phyloP scores from a whole-genome alignment of 208 protist genomes.

The Trichomonas gallinae region DNA sequence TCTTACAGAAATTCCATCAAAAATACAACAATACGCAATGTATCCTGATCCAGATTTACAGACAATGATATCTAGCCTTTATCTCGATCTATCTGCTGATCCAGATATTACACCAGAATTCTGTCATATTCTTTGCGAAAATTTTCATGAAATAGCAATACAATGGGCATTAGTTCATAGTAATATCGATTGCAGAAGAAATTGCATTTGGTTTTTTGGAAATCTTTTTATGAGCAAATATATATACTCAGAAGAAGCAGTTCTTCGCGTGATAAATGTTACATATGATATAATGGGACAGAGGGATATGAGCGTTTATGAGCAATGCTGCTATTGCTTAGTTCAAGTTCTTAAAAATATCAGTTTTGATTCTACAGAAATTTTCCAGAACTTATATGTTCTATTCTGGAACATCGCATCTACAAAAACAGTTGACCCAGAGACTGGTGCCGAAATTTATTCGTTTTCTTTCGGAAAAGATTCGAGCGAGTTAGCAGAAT shows the following conservation, averaged over 20 bases:
- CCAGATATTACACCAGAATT: neutral
- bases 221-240: neutral
- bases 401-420: neutral
- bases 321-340: neutral
- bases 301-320: neutral
- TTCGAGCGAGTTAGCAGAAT: neutral
- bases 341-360: neutral
- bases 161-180: neutral
- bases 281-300: neutral
- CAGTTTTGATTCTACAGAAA: neutral
- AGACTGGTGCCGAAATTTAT: neutral
- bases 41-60: neutral
- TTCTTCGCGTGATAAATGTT: neutral
- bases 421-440: neutral
- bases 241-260: neutral
- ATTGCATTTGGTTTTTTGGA: neutral
- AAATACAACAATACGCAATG: neutral
- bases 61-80: neutral
- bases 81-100: neutral
- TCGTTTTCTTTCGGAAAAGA: neutral
- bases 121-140: neutral
- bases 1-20: neutral
- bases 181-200: neutral
- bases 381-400: neutral
- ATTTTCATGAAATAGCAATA: neutral